Percentiles rank a stretch among this genome's conserved stretches.
Evolutionary conservation across 805 yeast genomes (phyloP).

Genomic region (Nakazawaea laoshanensis): DNA sequence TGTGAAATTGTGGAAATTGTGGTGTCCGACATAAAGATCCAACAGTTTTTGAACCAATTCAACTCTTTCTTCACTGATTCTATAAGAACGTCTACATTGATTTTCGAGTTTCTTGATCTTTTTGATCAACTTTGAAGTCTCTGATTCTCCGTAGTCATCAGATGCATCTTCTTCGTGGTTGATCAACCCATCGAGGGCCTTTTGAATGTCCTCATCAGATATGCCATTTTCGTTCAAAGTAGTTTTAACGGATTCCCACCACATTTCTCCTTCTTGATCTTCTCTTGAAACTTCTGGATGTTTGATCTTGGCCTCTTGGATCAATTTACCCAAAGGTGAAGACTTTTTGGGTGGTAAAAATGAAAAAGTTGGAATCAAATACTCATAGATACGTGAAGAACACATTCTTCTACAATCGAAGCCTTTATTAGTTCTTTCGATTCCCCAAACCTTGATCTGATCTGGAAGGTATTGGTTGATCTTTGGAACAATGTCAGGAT

Average conservation of each 20-base stretch:
- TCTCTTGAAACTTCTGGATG: constrained; percentile 52
- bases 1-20: constrained; percentile 58
- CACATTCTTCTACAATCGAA: constrained; percentile 96
- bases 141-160: constrained; percentile 24
- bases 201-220: constrained; percentile 26
- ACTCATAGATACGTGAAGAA: constrained; percentile 92
- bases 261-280: constrained; percentile 62
- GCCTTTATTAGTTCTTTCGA: constrained; percentile 77
- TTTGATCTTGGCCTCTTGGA: constrained; percentile 41
- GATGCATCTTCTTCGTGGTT: constrained; percentile 24
- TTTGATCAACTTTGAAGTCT: constrained; percentile 32
- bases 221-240: constrained; percentile 30
- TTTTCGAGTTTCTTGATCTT: constrained; percentile 58
- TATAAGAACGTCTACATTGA: constrained; percentile 55
- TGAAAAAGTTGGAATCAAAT: constrained; percentile 84
- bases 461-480: constrained; percentile 75
- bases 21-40: constrained; percentile 72
- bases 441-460: constrained; percentile 89
- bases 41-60: constrained; percentile 59
- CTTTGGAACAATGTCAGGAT: constrained; percentile 60
- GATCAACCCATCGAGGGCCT: constrained; percentile 18
- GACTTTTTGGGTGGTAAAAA: constrained; percentile 85
- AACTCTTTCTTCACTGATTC: constrained; percentile 57
- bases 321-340: constrained; percentile 53
- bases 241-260: constrained; percentile 53